Conservation (phyloP, 148 eudicot genomes). For the Rhododendron molle region DNA sequence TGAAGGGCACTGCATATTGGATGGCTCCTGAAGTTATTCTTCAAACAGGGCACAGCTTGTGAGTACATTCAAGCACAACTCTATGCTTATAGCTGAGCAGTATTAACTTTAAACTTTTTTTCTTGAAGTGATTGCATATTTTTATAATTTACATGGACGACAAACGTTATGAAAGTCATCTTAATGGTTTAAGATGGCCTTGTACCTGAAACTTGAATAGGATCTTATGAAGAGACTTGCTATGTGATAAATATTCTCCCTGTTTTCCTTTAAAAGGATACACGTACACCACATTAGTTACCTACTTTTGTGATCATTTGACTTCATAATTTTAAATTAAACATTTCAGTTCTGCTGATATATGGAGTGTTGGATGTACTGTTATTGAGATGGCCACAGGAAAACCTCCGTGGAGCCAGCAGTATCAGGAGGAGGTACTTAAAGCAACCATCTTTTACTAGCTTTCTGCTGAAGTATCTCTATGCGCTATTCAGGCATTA, state of each 20-base stretch:
- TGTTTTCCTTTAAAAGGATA: neutral
- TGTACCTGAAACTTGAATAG: neutral
- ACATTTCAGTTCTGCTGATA: slow-evolving; percentile 81
- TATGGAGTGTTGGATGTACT: slow-evolving; percentile 99
- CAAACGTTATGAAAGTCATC: neutral
- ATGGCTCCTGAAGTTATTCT: slow-evolving; percentile 99
- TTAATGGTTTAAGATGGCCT: neutral
- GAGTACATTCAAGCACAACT: slow-evolving; percentile 27
- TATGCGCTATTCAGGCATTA: neutral
- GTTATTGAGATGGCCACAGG: slow-evolving; percentile 99
- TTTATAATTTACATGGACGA: neutral
- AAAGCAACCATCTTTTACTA: neutral
- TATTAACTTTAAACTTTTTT: neutral
- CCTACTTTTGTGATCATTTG: neutral
- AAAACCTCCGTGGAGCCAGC: slow-evolving; percentile 99
- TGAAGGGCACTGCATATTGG: slow-evolving; percentile 99
- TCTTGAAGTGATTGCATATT: slow-evolving; percentile 3
- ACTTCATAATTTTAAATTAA: neutral
- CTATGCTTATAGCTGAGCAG: slow-evolving; percentile 6
- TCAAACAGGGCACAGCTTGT: slow-evolving; percentile 94
- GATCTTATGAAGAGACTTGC: neutral
- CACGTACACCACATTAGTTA: neutral
- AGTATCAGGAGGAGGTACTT: slow-evolving; percentile 77
- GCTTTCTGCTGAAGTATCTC: neutral
- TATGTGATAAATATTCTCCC: neutral